Percentiles rank a stretch among this genome's conserved stretches.
phyloP scores from a whole-genome alignment of 2,329 filamentous ascomycete species.

The Venturia effusa region DNA sequence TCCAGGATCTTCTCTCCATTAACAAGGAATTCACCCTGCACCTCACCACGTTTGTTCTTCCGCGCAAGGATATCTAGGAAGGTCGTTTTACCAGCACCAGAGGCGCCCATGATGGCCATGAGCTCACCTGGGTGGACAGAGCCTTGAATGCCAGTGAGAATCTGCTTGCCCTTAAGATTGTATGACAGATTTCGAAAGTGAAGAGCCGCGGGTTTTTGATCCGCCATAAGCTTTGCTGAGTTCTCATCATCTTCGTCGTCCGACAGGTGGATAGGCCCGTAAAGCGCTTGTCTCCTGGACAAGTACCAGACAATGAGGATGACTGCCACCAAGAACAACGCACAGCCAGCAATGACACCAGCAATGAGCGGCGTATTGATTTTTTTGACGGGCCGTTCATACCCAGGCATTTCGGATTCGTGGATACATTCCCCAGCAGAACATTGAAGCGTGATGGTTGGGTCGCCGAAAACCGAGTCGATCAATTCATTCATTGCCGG shows the following conservation, averaged over 20 bases:
- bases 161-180: constrained; percentile 74
- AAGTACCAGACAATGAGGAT: constrained; percentile 82
- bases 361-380: constrained; percentile 97
- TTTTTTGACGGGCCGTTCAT: constrained; percentile 74
- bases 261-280: constrained; percentile 61
- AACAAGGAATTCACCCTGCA: constrained; percentile 74
- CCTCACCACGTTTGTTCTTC: constrained; percentile 85
- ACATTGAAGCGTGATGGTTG: constrained; percentile 75
- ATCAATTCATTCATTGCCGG: constrained; percentile 90
- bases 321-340: constrained; percentile 78
- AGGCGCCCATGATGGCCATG: constrained; percentile 96
- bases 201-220: constrained; percentile 82
- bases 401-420: constrained; percentile 85
- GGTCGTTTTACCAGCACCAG: constrained; percentile 92
- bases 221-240: constrained; percentile 71
- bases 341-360: constrained; percentile 75
- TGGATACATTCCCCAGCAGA: constrained; percentile 86
- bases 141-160: constrained; percentile 69
- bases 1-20: constrained; percentile 87
- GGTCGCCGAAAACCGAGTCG: constrained; percentile 77
- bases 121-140: constrained; percentile 92
- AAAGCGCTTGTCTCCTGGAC: constrained; percentile 56
- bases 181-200: constrained; percentile 87
- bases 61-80: constrained; percentile 92
- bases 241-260: constrained; percentile 86